Conservation (phyloP, 495 filamentous ascomycete genomes). For the Tuber umbilicatum region DNA sequence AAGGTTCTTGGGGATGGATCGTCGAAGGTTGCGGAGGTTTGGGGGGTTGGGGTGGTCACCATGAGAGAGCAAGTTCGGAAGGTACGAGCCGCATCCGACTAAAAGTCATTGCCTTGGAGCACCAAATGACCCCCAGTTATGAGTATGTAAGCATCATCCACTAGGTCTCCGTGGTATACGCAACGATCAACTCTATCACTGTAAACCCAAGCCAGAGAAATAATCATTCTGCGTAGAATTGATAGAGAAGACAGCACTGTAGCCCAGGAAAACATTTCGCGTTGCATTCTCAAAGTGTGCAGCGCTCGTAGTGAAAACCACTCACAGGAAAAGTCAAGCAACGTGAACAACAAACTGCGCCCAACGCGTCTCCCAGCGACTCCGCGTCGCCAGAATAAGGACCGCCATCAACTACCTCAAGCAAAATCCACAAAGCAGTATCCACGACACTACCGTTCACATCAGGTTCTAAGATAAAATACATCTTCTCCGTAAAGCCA, state of each 20-base stretch:
- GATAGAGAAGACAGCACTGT: background rate
- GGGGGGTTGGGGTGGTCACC: background rate
- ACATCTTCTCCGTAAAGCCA: conserved; percentile 9
- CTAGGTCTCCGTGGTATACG: background rate
- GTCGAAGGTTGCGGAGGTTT: background rate
- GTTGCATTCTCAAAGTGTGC: background rate
- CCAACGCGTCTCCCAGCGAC: background rate
- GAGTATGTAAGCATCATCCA: background rate
- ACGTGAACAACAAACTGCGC: background rate
- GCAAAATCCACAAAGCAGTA: background rate
- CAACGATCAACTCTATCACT: background rate
- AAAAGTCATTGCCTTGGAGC: background rate
- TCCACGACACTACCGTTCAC: background rate
- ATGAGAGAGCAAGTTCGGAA: background rate
- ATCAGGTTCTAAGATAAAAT: background rate
- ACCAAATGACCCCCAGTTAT: background rate
- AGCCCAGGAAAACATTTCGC: background rate
- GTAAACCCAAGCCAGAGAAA: background rate
- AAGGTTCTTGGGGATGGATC: background rate
- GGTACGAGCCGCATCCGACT: background rate
- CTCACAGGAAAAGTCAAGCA: background rate
- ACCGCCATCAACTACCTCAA: background rate
- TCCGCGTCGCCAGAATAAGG: background rate
- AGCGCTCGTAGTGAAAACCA: background rate
- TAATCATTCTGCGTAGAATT: background rate